These are phyloP conservation scores for Elsinoe perseae DNA, from an alignment of 2,329 filamentous ascomycete genomes.

Conservation along the genomic window DNA sequence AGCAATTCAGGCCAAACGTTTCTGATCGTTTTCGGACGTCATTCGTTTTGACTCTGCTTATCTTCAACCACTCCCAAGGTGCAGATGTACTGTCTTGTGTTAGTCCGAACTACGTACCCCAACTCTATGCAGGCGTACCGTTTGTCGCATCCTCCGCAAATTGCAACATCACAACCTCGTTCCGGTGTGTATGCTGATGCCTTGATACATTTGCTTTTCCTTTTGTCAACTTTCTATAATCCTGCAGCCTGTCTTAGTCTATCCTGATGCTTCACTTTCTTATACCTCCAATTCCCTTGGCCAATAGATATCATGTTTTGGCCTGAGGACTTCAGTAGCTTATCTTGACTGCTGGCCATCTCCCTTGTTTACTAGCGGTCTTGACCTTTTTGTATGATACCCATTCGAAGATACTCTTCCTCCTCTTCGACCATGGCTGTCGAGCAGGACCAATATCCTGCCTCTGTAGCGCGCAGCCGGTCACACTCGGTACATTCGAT, in stretches of 20 bases:
- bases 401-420: neutral
- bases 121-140: neutral
- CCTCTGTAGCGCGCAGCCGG: neutral
- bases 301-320: neutral
- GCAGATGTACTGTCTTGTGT: neutral
- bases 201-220: conserved; percentile 5
- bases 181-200: neutral
- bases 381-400: neutral
- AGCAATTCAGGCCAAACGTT: neutral
- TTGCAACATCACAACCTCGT: conserved; percentile 3
- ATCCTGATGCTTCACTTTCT: neutral
- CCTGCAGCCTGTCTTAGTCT: conserved; percentile 1
- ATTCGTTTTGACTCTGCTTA: neutral
- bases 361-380: neutral
- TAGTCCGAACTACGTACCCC: conserved; percentile 10
- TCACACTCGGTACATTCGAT: neutral
- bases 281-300: neutral
- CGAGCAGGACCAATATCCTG: conserved; percentile 3
- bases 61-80: neutral
- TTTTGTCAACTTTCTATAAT: neutral
- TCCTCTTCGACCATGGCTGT: conserved; percentile 5
- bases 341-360: neutral
- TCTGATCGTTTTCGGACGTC: neutral
- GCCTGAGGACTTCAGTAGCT: neutral
- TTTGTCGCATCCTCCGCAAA: conserved; percentile 7